Evolutionary conservation across 805 yeast genomes (phyloP).

Genomic region (Myxozyma sirexii): DNA sequence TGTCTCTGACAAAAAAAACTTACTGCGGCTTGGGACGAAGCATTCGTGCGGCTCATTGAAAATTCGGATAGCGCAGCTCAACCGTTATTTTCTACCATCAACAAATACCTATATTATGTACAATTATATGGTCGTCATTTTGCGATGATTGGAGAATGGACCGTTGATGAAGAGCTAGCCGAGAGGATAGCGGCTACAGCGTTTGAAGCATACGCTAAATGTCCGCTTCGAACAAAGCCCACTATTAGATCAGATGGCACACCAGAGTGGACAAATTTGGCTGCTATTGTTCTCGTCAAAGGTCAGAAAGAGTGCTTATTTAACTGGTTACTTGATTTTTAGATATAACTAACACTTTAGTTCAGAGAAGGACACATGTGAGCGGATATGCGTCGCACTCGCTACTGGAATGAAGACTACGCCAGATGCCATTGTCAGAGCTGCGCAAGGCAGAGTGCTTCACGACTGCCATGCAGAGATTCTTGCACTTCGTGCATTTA

Average conservation of each 20-base stretch:
- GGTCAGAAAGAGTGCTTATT: not conserved
- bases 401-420: constrained; percentile 79
- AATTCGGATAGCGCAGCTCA: not conserved
- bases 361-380: not conserved
- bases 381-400: constrained; percentile 16
- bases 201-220: constrained; percentile 7
- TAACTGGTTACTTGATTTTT: not conserved
- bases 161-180: not conserved
- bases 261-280: constrained; percentile 81
- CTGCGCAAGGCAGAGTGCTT: constrained; percentile 60
- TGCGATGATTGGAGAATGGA: not conserved
- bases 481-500: constrained; percentile 69
- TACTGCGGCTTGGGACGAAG: not conserved
- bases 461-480: constrained; percentile 95
- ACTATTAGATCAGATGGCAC: constrained; percentile 60
- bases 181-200: constrained; percentile 7
- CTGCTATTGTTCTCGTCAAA: constrained; percentile 59
- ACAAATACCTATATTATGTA: too few relatives aligned
- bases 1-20: not conserved
- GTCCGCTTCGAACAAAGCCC: constrained; percentile 59
- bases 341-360: not conserved
- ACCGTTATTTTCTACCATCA: too few relatives aligned
- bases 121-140: not conserved
- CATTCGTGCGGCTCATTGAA: not conserved
- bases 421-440: constrained; percentile 55